Percentiles rank a stretch among this genome's conserved stretches.
Evolutionary conservation across 495 filamentous ascomycete genomes (phyloP).

Genomic region (Annulohypoxylon maeteangense): DNA sequence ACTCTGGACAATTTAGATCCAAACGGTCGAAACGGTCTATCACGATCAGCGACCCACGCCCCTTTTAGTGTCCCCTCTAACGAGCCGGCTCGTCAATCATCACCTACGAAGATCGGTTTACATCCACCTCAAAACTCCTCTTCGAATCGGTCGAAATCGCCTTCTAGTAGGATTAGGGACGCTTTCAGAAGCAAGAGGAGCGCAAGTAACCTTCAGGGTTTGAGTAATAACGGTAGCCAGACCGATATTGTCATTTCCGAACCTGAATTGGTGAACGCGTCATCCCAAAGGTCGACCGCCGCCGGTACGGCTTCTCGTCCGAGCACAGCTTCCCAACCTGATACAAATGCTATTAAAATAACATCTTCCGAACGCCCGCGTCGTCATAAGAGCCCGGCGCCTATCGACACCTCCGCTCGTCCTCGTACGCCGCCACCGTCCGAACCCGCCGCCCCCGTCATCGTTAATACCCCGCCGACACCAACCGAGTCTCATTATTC

Average conservation of each 20-base stretch:
- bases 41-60: conserved; percentile 41
- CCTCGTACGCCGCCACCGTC: conserved; percentile 57
- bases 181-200: conserved; percentile 56
- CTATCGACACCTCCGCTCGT: conserved; percentile 49
- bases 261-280: conserved; percentile 37
- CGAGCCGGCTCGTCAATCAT: conserved; percentile 40
- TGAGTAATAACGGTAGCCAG: conserved; percentile 32
- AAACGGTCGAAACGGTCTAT: conserved; percentile 39
- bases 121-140: conserved; percentile 49
- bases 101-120: conserved; percentile 48
- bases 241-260: conserved; percentile 25
- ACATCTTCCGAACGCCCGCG: conserved; percentile 42
- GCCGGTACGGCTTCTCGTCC: conserved; percentile 25
- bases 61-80: conserved; percentile 22
- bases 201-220: conserved; percentile 19
- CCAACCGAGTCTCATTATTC: conserved; percentile 56
- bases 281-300: conserved; percentile 27
- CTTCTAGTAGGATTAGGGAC: conserved; percentile 57
- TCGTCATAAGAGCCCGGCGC: conserved; percentile 46
- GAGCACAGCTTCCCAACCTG: conserved; percentile 33
- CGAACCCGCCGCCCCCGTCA: conserved; percentile 56
- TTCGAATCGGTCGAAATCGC: conserved; percentile 56
- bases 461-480: conserved; percentile 68
- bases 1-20: conserved; percentile 43
- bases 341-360: conserved; percentile 41